These are phyloP conservation scores for Ustilago trichophora DNA, from an alignment of 1,284 basidiomycete species.

Conservation along the genomic window DNA sequence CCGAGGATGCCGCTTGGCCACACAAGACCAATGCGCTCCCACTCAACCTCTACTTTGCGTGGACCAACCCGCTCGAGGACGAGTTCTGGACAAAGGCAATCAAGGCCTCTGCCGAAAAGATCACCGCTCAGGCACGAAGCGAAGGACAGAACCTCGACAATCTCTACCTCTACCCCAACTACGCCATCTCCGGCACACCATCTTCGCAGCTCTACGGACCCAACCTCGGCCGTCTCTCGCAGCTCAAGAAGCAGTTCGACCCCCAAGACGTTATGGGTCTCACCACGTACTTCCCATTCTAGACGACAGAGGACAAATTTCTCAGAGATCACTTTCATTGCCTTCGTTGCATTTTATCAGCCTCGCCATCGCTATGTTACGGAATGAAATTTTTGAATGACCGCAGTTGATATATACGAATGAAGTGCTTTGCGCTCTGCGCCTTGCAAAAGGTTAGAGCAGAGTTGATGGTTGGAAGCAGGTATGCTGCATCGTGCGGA, in stretches of 20 bases:
- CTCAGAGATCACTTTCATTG: no score
- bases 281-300: slow-evolving; percentile 54
- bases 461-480: no score
- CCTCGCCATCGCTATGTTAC: no score
- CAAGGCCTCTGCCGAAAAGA: slow-evolving; percentile 27
- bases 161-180: slow-evolving; percentile 54
- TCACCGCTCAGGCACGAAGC: slow-evolving; percentile 29
- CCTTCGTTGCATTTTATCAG: no score
- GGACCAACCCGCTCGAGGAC: slow-evolving; percentile 49
- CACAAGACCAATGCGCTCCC: slow-evolving; percentile 49
- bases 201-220: slow-evolving; percentile 32
- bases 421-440: no score
- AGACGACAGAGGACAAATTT: no score
- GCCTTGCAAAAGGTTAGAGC: no score
- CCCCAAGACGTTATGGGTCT: slow-evolving; percentile 51
- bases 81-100: slow-evolving; percentile 43
- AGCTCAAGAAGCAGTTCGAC: slow-evolving; percentile 38
- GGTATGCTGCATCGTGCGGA: no score
- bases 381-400: no score
- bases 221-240: slow-evolving; percentile 35
- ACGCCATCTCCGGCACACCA: slow-evolving; percentile 47
- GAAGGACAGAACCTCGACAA: slow-evolving; percentile 55
- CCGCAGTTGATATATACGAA: no score
- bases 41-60: slow-evolving; percentile 54
- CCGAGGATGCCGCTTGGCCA: slow-evolving; percentile 40